These are phyloP conservation scores for Eleusine coracana DNA, from an alignment of 176 grass and related monocot species.

Conservation along the genomic window DNA sequence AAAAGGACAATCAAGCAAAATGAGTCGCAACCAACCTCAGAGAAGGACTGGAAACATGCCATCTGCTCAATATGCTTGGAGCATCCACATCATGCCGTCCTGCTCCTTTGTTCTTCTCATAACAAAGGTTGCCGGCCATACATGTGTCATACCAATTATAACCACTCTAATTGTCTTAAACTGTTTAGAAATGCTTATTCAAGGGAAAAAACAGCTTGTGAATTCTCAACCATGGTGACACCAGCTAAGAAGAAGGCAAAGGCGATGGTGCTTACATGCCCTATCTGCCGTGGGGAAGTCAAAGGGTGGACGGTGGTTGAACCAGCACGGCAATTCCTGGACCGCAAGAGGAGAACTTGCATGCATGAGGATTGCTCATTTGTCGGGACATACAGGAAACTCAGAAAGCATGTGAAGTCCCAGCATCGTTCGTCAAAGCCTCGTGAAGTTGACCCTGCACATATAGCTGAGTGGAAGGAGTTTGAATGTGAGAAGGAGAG, in stretches of 20 bases:
- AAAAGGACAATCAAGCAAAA: conserved; percentile 47
- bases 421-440: conserved; percentile 63
- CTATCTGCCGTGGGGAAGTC: conserved; percentile 78
- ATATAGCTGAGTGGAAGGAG: conserved; percentile 62
- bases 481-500: conserved; percentile 73
- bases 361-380: conserved; percentile 70
- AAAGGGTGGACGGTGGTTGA: conserved; percentile 85
- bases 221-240: conserved; percentile 12
- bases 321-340: conserved; percentile 64
- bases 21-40: conserved; percentile 36
- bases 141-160: conserved; percentile 79
- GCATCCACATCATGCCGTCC: conserved; percentile 76
- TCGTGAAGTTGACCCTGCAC: conserved; percentile 57
- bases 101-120: conserved; percentile 89
- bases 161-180: conserved; percentile 84
- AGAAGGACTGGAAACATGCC: conserved; percentile 71
- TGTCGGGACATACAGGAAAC: conserved; percentile 61
- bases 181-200: conserved; percentile 76
- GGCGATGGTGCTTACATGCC: conserved; percentile 61
- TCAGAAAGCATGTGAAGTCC: conserved; percentile 66
- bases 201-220: conserved; percentile 35
- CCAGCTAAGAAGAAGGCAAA: conserved; percentile 45
- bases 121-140: conserved; percentile 85
- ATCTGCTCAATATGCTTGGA: conserved; percentile 91
- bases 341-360: conserved; percentile 72